Percentiles rank a stretch among this genome's conserved stretches.
These are phyloP conservation scores for Aspergillus indologenus DNA, from an alignment of 495 filamentous ascomycete genomes.

Conservation along the genomic window DNA sequence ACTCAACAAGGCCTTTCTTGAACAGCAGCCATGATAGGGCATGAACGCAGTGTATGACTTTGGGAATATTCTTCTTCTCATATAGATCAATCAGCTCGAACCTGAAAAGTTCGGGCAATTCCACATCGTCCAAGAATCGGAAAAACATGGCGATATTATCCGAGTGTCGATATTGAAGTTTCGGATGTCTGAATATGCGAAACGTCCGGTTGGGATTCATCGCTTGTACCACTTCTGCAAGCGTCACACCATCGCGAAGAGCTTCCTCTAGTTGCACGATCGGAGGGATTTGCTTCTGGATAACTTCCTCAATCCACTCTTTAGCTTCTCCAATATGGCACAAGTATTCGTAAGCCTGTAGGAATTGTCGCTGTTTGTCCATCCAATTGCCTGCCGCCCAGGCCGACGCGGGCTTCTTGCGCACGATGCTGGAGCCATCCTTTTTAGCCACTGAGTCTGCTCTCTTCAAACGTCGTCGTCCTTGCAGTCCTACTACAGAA, in stretches of 20 bases:
- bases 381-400: slow-evolving; percentile 95
- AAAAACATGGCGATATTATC: slow-evolving; percentile 97
- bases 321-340: slow-evolving; percentile 99
- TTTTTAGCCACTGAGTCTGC: slow-evolving; percentile 55
- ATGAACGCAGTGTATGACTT: slow-evolving; percentile 98
- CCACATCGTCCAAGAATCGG: slow-evolving; percentile 85
- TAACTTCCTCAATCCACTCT: slow-evolving; percentile 97
- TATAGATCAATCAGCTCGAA: slow-evolving; percentile 98
- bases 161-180: slow-evolving; percentile 90
- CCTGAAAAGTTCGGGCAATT: slow-evolving; percentile 94
- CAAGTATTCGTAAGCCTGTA: slow-evolving; percentile 97
- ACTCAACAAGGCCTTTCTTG: slow-evolving; percentile 89
- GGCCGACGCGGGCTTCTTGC: slow-evolving; percentile 53
- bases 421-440: slow-evolving; percentile 40
- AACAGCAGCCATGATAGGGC: slow-evolving; percentile 94
- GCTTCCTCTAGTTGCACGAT: slow-evolving; percentile 97
- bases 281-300: slow-evolving; percentile 82
- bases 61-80: slow-evolving; percentile 99
- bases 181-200: slow-evolving; percentile 79
- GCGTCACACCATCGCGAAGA: slow-evolving; percentile 85
- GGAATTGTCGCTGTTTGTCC: slow-evolving; percentile 94
- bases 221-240: slow-evolving; percentile 93
- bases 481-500: slow-evolving; percentile 84
- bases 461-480: slow-evolving; percentile 77
- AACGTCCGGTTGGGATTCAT: slow-evolving; percentile 71